phyloP scores from a whole-genome alignment of 2,329 filamentous ascomycete genomes.

The Cryphonectria naterciae region DNA sequence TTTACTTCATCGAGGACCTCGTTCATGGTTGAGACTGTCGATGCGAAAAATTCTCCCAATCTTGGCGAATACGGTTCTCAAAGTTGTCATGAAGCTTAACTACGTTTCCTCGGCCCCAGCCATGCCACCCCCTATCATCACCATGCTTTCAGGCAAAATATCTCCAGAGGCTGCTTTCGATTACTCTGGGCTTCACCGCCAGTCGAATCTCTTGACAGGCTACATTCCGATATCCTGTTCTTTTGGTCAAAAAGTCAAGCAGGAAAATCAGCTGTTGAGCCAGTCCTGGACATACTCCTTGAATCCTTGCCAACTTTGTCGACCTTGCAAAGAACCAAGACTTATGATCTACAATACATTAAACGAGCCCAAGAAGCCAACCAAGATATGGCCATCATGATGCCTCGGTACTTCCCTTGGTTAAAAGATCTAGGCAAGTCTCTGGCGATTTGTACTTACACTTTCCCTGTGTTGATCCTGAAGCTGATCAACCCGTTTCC shows the following conservation, averaged over 20 bases:
- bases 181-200: not conserved
- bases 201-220: not conserved
- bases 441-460: conserved; percentile 10
- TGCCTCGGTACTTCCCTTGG: conserved; percentile 8
- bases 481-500: not conserved
- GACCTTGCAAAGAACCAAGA: not conserved
- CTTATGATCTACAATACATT: conserved; percentile 11
- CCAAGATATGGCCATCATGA: conserved; percentile 14
- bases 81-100: not conserved
- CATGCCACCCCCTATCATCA: not conserved
- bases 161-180: not conserved
- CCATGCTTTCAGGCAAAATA: not conserved
- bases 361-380: not conserved
- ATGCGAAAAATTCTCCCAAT: not conserved
- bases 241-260: not conserved
- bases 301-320: not conserved
- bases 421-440: conserved; percentile 13
- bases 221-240: not conserved
- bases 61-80: not conserved
- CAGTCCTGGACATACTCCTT: not conserved
- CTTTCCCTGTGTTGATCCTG: conserved; percentile 19
- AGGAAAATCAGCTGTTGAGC: not conserved
- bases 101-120: not conserved
- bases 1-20: not conserved
- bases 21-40: not conserved